Percentiles rank a stretch among this genome's conserved stretches.
These are phyloP conservation scores for Cucurbita ficifolia DNA, from an alignment of 306 rosid species.

Conservation along the genomic window DNA sequence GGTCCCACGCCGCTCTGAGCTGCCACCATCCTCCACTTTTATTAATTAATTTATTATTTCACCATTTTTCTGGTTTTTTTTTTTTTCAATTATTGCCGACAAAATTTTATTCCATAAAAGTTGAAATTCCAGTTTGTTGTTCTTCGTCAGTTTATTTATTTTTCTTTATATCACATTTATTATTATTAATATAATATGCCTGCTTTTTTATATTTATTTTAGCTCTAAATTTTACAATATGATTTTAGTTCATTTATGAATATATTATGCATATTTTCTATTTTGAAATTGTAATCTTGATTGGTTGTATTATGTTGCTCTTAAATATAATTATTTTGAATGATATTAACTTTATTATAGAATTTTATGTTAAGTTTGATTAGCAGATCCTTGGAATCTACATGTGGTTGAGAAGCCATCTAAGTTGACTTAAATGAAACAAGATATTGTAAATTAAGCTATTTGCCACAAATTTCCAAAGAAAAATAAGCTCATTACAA, in stretches of 20 bases:
- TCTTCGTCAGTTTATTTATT: neutral
- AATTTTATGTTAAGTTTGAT: too few relatives aligned
- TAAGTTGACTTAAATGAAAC: too few relatives aligned
- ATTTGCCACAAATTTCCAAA: too few relatives aligned
- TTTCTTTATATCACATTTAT: neutral
- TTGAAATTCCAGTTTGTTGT: neutral
- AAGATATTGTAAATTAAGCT: too few relatives aligned
- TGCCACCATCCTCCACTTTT: neutral
- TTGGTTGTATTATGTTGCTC: too few relatives aligned
- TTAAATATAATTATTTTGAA: too few relatives aligned
- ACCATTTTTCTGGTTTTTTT: neutral
- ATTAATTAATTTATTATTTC: neutral
- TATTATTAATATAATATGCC: neutral
- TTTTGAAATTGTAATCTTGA: too few relatives aligned
- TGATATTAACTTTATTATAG: too few relatives aligned
- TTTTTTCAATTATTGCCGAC: constrained; percentile 2
- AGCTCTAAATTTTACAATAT: neutral
- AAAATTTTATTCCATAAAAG: neutral
- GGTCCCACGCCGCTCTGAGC: constrained; percentile 1
- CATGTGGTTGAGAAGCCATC: too few relatives aligned
- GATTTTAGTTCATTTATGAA: neutral
- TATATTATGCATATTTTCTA: too few relatives aligned
- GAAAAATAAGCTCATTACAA: neutral
- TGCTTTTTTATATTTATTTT: neutral
- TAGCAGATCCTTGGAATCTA: too few relatives aligned